Percentiles rank a stretch among this genome's conserved stretches.
Evolutionary conservation across 805 yeast species (phyloP).

Genomic region (Ogataea nonfermentans): DNA sequence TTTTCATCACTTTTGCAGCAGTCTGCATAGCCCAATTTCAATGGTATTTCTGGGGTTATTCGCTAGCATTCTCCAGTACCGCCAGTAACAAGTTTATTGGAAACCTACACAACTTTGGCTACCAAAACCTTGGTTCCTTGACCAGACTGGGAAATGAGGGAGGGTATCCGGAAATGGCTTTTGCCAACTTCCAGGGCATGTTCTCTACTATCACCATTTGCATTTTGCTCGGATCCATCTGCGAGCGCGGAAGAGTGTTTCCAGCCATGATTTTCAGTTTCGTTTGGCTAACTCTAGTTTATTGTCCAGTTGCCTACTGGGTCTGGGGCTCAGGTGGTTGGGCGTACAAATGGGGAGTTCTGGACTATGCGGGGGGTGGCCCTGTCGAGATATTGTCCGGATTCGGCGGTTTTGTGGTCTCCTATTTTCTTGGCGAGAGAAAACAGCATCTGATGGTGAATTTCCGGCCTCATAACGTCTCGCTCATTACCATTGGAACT

Average conservation of each 20-base stretch:
- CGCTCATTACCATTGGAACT: slow-evolving; percentile 88
- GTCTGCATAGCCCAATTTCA: slow-evolving; percentile 64
- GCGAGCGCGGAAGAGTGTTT: slow-evolving; percentile 87
- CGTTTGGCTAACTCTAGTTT: slow-evolving; percentile 86
- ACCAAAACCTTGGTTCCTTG: slow-evolving; percentile 60
- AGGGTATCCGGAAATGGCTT: slow-evolving; percentile 78
- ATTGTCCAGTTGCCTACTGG: slow-evolving; percentile 96
- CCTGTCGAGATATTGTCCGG: slow-evolving; percentile 94
- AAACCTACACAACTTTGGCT: slow-evolving; percentile 77
- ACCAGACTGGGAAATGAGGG: slow-evolving; percentile 23
- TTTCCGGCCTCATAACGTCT: slow-evolving; percentile 92
- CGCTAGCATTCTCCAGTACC: slow-evolving; percentile 78
- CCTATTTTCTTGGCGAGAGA: slow-evolving; percentile 79
- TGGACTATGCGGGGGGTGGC: slow-evolving; percentile 98
- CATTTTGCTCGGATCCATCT: slow-evolving; percentile 87
- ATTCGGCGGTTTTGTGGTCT: slow-evolving; percentile 82
- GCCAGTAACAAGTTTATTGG: slow-evolving; percentile 88
- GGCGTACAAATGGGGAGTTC: slow-evolving; percentile 89
- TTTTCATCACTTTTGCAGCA: slow-evolving; percentile 76
- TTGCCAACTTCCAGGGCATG: slow-evolving; percentile 86
- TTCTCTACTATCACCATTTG: slow-evolving; percentile 90
- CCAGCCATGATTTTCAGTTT: slow-evolving; percentile 83
- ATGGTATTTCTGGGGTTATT: slow-evolving; percentile 99
- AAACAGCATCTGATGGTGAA: slow-evolving; percentile 74
- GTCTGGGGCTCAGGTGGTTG: slow-evolving; percentile 92